Conservation (phyloP, 2,329 filamentous ascomycete species). For the Fusarium sp. region DNA sequence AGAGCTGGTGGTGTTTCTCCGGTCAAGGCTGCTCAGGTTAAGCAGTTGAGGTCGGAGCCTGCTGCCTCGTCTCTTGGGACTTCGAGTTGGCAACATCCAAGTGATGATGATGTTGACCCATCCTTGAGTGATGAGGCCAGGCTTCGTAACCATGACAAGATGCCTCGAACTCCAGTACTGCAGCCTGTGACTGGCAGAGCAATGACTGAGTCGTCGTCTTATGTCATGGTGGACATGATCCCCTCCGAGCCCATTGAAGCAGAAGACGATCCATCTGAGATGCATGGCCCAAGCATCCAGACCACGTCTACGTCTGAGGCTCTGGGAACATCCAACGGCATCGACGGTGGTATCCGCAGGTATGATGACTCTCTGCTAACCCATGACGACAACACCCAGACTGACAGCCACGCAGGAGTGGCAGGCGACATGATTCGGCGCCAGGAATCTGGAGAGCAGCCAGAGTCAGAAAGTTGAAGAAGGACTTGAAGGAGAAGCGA, state of each 20-base stretch:
- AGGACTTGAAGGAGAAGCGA: neutral
- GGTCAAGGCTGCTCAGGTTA: neutral
- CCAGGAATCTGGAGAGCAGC: too few species aligned
- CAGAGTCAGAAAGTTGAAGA: neutral
- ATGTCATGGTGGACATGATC: neutral
- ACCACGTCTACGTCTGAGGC: slow-evolving; percentile 1
- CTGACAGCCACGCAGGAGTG: neutral
- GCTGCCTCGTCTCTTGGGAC: neutral
- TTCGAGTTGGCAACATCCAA: slow-evolving; percentile 19
- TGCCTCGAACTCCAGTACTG: neutral
- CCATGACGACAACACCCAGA: neutral
- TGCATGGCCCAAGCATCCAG: slow-evolving; percentile 19
- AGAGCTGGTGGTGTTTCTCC: neutral
- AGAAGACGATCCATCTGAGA: neutral
- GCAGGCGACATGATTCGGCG: neutral
- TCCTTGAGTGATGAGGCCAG: neutral
- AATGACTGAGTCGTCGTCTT: neutral
- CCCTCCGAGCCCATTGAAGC: neutral
- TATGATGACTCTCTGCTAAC: neutral
- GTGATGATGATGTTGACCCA: neutral
- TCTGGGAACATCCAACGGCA: neutral
- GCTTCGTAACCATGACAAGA: neutral
- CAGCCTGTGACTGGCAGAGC: neutral
- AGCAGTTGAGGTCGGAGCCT: neutral
- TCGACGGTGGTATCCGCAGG: neutral